Conservation (phyloP, 257 asterid genomes). For the Solanum gracilifrons region DNA sequence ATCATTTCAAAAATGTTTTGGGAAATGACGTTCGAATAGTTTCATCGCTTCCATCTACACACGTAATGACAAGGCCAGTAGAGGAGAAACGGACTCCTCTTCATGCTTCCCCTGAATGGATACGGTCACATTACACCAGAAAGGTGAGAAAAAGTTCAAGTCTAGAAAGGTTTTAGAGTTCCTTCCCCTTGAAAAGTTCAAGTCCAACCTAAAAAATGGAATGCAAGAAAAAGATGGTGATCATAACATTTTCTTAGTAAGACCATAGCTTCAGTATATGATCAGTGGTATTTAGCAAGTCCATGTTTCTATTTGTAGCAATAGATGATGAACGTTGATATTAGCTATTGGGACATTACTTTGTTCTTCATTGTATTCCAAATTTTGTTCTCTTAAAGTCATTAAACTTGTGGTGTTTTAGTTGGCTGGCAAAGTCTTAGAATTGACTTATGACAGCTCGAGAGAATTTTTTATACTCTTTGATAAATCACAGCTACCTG, state of each 20-base stretch:
- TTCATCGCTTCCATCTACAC: slow-evolving; percentile 84
- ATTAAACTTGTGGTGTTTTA: background rate
- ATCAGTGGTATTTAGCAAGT: background rate
- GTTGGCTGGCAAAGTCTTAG: background rate
- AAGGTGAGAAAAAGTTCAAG: slow-evolving; percentile 22
- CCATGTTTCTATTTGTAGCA: background rate
- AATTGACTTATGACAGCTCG: background rate
- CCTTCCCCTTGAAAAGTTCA: background rate
- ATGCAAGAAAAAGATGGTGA: background rate
- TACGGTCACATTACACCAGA: slow-evolving; percentile 49
- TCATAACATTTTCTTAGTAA: background rate
- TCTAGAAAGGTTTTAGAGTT: background rate
- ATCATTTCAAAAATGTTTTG: slow-evolving; percentile 66
- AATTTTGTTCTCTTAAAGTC: background rate
- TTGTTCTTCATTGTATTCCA: background rate
- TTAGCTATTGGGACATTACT: background rate
- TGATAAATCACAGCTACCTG: background rate
- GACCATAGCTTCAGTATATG: too few relatives aligned
- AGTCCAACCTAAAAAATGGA: background rate
- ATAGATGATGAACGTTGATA: background rate
- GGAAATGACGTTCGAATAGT: slow-evolving; percentile 69
- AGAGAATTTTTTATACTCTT: background rate
- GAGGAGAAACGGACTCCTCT: slow-evolving; percentile 74
- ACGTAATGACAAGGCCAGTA: slow-evolving; percentile 74
- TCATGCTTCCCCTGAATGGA: slow-evolving; percentile 70